A percentile compares a stretch with the other conserved stretches of the same genome.
Conservation (phyloP, 768 basidiomycete genomes). For the Cystoderma amianthinum region DNA sequence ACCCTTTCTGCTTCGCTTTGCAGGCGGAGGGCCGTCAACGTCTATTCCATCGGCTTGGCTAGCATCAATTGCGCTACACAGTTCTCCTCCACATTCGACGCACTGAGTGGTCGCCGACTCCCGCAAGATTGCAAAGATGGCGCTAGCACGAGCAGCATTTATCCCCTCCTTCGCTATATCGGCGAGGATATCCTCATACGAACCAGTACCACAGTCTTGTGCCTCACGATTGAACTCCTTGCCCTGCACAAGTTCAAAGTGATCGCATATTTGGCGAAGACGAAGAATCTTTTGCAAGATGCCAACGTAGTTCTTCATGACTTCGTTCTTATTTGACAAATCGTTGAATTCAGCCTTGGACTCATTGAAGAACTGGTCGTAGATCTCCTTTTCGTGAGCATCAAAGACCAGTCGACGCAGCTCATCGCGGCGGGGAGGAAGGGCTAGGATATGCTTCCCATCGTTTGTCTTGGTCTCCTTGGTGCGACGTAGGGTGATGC, state of each 20-base stretch:
- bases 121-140: conserved; percentile 79
- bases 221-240: conserved; percentile 42
- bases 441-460: conserved; percentile 77
- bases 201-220: conserved; percentile 38
- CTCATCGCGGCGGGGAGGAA: conserved; percentile 89
- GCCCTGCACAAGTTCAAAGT: conserved; percentile 81
- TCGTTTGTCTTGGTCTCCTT: conserved; percentile 82
- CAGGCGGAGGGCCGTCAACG: conserved; percentile 37
- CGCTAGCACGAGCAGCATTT: conserved; percentile 62
- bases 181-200: conserved; percentile 75
- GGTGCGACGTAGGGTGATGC: conserved; percentile 92
- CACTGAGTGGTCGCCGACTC: conserved; percentile 89
- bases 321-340: conserved; percentile 81
- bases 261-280: conserved; percentile 96
- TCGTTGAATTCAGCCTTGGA: conserved; percentile 91
- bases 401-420: conserved; percentile 82
- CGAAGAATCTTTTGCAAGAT: conserved; percentile 95
- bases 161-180: conserved; percentile 78
- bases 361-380: conserved; percentile 82
- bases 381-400: conserved; percentile 74
- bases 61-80: conserved; percentile 47
- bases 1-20: conserved; percentile 39
- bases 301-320: conserved; percentile 98
- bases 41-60: conserved; percentile 40
- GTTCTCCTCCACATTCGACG: conserved; percentile 78